Evolutionary conservation across 495 filamentous ascomycete genomes (phyloP).

Genomic region (Sordaria brevicollis): DNA sequence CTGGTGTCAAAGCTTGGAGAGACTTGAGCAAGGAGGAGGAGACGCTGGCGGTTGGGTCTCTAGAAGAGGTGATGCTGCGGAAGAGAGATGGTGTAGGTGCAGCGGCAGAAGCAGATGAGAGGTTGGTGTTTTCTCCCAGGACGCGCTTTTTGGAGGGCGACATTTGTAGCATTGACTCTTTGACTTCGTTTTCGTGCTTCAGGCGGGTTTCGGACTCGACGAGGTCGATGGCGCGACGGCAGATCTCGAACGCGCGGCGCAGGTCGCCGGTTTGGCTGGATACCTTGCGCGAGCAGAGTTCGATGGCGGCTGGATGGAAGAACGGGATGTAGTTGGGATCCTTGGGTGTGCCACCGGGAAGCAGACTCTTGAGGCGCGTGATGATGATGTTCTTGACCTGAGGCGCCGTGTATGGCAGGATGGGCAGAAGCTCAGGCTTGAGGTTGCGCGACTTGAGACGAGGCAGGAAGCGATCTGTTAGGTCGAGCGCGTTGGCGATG

Average conservation of each 20-base stretch:
- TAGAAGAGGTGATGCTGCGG: not conserved
- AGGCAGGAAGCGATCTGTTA: slow-evolving; percentile 91
- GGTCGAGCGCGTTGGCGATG: slow-evolving; percentile 92
- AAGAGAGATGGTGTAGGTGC: slow-evolving; percentile 21
- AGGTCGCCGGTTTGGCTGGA: slow-evolving; percentile 88
- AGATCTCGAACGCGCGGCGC: slow-evolving; percentile 90
- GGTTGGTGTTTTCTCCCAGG: slow-evolving; percentile 34
- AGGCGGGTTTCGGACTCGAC: slow-evolving; percentile 73
- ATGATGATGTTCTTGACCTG: slow-evolving; percentile 84
- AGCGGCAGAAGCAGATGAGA: slow-evolving; percentile 33
- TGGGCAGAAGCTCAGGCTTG: slow-evolving; percentile 81
- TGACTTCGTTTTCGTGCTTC: slow-evolving; percentile 45
- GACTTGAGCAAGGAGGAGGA: slow-evolving; percentile 30
- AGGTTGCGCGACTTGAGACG: slow-evolving; percentile 86
- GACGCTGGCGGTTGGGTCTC: slow-evolving; percentile 3
- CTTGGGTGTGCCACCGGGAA: slow-evolving; percentile 34
- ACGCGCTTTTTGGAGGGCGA: slow-evolving; percentile 31
- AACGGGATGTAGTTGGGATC: slow-evolving; percentile 62
- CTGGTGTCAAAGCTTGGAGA: slow-evolving; percentile 47
- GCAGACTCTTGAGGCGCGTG: slow-evolving; percentile 65
- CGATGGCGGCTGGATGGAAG: slow-evolving; percentile 84
- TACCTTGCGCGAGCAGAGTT: slow-evolving; percentile 88
- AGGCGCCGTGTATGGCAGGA: slow-evolving; percentile 82
- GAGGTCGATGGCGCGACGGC: slow-evolving; percentile 78
- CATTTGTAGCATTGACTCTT: slow-evolving; percentile 39